Evolutionary conservation across 2,329 filamentous ascomycete genomes (phyloP).

Genomic region (Neurospora crassa): DNA sequence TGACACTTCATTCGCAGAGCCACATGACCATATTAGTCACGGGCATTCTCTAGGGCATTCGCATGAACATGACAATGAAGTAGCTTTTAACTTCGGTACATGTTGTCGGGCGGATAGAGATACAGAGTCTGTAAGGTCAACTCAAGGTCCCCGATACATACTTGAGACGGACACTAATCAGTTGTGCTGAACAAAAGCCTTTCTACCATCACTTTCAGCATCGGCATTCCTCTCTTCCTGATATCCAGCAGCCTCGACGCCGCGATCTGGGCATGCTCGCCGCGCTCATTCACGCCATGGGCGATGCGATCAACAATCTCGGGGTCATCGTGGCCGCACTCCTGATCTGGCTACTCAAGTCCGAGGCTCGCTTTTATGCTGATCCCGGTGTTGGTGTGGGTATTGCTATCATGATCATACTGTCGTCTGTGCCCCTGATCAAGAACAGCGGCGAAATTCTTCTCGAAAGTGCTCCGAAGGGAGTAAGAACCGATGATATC

Average conservation of each 20-base stretch:
- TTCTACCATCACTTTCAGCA: conserved; percentile 37
- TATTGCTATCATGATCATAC: conserved; percentile 64
- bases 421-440: conserved; percentile 53
- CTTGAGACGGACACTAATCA: not conserved
- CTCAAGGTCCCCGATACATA: not conserved
- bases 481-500: conserved; percentile 51
- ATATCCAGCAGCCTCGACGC: conserved; percentile 24
- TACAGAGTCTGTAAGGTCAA: not conserved
- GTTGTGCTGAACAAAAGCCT: conserved; percentile 14
- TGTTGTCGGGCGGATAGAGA: not conserved
- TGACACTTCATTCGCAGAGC: conserved; percentile 7
- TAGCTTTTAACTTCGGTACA: conserved; percentile 15
- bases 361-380: conserved; percentile 54
- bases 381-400: conserved; percentile 61
- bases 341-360: conserved; percentile 56
- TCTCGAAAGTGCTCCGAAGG: conserved; percentile 54
- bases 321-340: conserved; percentile 62
- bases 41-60: not conserved
- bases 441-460: conserved; percentile 55
- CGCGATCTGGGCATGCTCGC: conserved; percentile 63
- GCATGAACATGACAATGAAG: conserved; percentile 13
- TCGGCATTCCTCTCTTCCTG: conserved; percentile 29
- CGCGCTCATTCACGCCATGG: conserved; percentile 60
- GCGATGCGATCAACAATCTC: conserved; percentile 67
- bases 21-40: conserved; percentile 3